Evolutionary conservation across 2,329 filamentous ascomycete species (phyloP), one percentile per base, ranked within the genome.

Genomic region (Geoglossum cookeanum): DNA sequence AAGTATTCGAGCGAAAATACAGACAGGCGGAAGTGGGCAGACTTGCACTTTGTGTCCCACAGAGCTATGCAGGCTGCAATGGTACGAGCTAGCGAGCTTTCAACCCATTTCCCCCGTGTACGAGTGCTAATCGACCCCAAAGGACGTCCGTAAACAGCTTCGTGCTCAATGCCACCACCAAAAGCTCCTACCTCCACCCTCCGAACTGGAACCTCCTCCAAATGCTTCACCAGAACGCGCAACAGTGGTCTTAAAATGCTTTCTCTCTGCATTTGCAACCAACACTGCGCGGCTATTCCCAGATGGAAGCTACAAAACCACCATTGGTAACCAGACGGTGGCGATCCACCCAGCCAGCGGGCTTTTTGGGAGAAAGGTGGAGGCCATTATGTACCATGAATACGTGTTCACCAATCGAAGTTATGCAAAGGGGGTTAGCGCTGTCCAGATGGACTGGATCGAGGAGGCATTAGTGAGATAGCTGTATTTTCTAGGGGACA

Each of bases 31-130:
- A 70, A 71, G 17, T 84, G 80, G 80, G 76, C 78, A 33, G 72
- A 77, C 58, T 71, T 71, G 60, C 78, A 80, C 61, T 72, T 79
- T 60, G 75, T 83, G 9, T 78, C 74, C 1, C 80, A 83, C 62
- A 73, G 80, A 44, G 79, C 80, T 3, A 83, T 84, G 80, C 77
- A 79, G 61, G 77, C 75, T 15, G 79, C 81, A 3, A 80, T 83
- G 78, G 56, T 58, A 55, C 29, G 42, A 15, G 52, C 22, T 48
- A 15, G 15, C 9, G 2, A 52, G n/a, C 30, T 37, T 49, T 6
- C 17, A 22, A 7, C 9, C 5, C 17, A 3, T 7, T 13, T 6
- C 3, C 32, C 27, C 15, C 17, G n/a, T 15, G 3, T n/a, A 9
- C 49, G 32, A 49, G 9, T 15, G 17, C 42, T 55, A 37, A 42